Base-by-base conservation (phyloP, 1,139 yeast genomes). In the Kurtzmaniella quercitrusa region DNA sequence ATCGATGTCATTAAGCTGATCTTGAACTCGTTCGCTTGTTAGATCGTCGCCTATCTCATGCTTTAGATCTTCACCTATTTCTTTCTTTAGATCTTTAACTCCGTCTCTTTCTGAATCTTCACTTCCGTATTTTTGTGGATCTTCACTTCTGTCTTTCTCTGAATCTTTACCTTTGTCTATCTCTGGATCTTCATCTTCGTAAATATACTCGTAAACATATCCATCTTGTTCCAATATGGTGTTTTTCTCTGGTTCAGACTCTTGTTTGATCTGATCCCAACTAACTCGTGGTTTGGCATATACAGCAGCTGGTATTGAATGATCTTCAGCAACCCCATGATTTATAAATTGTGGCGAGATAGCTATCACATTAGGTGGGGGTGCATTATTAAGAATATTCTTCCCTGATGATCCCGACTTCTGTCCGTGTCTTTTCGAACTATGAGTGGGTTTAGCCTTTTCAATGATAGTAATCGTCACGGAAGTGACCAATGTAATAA, bases 331-430 rank as follows among this genome's bases (percentile, higher is more conserved):
- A 6, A 25, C 27, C 7, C 27, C 43, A 41, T 63, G 65, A 37
- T 50, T 44, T 18, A 52, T 53, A 40, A 62, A 62, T 41, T 63
- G 67, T 1, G 68, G 68, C 3, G 47, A 44, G 1, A 62, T 53
- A 1, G 59, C 52, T 4, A 64, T 49, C 34, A 62, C 59, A 46
- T 62, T 50, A 2, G 65, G 53, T 0, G 61, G 52, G 7, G 42
- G 46, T 21, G 58, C 55, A 48, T 49, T 52, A 39, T 56, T 56
- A 38, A 59, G 46, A 6, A 63, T 43, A 18, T 55, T 55, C 40
- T 61, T 59, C 12, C 50, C 58, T 11, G 49, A 29, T n/a, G n/a
- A 19, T 34, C 41, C 39, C 23, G 25, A 15, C 17, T 3, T 16
- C 16, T 10, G 31, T 10, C 31, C 31, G n/a, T 5, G 5, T 4